Base-by-base conservation (phyloP, 257 asterid species). In the Salvia miltiorrhiza region DNA sequence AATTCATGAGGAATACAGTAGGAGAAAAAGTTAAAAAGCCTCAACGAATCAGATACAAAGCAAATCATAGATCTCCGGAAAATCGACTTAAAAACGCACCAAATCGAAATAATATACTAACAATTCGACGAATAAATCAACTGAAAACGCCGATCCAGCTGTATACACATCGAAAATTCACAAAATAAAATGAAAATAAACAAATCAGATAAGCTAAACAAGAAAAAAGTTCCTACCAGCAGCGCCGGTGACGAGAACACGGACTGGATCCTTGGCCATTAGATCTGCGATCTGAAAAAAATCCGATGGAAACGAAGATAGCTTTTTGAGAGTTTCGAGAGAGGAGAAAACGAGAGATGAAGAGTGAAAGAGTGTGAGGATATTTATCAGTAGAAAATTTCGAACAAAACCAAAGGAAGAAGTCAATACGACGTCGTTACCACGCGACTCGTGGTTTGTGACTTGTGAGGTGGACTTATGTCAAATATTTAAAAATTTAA, bases 241-340 rank as follows among this genome's bases (percentile, higher is more conserved):
- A 28, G 96, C 96, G 39, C 96, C 96, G 74, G 96, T 87, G 70
- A 90, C 96, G 75, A 90, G 95, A 56, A 90, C 95, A 10, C 95
- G 89, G 41, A 84, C 81, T 74, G 96, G 95, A 23, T 85, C 93
- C 24, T 90, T 87, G 1, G 95, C 93, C 96, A 90, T 89, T n/a
- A 62, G 86, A 80, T 80, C 74, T 62, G 24, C n/a, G 78, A 71
- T 75, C 57, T 30, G 76, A 24, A 26, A 13, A 23, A 24, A 16
- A 76, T 48, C 7, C 67, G 76, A 75, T 61, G 80, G 3, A 40
- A 45, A 47, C 75, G 61, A 72, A 1, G 74, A 47, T 40, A 9
- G 57, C 13, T 37, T 17, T 60, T 43, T 3, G 45, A 26, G 68
- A 19, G 47, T 39, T 70, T 66, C 54, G 55, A 64, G 60, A 44